Evolutionary conservation across 805 yeast genomes (phyloP).

Genomic region (Zygoascus ofunaensis): DNA sequence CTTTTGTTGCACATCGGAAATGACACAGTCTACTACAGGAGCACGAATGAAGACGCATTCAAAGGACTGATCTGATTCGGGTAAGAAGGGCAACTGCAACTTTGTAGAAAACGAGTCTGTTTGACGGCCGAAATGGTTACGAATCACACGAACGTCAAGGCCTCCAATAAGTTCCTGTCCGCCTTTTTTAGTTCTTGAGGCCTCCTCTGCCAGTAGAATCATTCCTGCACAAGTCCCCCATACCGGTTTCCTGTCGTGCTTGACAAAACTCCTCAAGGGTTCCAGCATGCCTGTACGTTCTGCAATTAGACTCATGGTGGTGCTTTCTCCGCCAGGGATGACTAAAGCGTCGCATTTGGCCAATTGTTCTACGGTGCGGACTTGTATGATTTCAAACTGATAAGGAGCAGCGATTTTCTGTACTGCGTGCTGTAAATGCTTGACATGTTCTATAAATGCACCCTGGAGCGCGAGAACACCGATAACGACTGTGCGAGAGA

Average conservation of each 20-base stretch:
- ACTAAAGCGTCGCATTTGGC: conserved; percentile 47
- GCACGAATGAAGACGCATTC: conserved; percentile 61
- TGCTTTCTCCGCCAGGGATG: conserved; percentile 47
- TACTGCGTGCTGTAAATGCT: conserved; percentile 36
- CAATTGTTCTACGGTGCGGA: conserved; percentile 46
- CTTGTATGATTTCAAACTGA: conserved; percentile 35
- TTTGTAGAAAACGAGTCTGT: conserved; percentile 49
- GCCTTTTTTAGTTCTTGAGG: conserved; percentile 38
- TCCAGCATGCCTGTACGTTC: conserved; percentile 51
- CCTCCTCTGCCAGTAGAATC: conserved; percentile 51
- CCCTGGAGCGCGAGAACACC: conserved; percentile 79
- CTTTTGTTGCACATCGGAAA: neutral
- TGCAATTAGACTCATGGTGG: conserved; percentile 60
- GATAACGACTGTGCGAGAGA: conserved; percentile 25
- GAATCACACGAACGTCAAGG: conserved; percentile 49
- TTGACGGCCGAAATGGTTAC: conserved; percentile 78
- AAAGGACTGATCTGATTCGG: conserved; percentile 25
- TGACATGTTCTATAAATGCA: conserved; percentile 62
- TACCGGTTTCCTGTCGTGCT: conserved; percentile 41
- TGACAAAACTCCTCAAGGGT: conserved; percentile 45
- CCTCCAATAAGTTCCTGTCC: conserved; percentile 56
- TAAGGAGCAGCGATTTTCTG: conserved; percentile 10
- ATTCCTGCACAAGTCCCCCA: conserved; percentile 91
- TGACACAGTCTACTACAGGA: conserved; percentile 46
- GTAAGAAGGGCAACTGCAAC: conserved; percentile 33